Evolutionary conservation across 116 monocot genomes (phyloP).

Genomic region (Papilionanthe hybrid): DNA sequence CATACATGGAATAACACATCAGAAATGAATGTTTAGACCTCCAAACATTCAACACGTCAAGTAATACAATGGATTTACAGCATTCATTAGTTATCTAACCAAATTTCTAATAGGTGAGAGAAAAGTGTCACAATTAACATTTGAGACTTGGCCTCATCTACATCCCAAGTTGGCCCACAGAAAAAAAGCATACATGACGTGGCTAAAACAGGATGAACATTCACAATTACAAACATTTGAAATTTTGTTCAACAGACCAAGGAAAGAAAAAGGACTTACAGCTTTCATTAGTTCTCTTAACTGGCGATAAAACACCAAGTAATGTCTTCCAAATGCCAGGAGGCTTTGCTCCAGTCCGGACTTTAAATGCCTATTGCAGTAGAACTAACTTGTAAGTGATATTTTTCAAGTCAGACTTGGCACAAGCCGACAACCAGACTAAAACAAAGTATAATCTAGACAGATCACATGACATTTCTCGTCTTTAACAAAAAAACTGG

Average conservation of each 20-base stretch:
- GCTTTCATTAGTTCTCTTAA: conserved; percentile 37
- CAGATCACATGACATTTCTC: background rate
- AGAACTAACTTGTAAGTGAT: background rate
- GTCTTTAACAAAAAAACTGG: background rate
- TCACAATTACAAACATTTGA: background rate
- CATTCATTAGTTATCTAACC: too few species aligned
- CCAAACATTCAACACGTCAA: too few species aligned
- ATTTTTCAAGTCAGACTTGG: background rate
- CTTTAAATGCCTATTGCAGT: conserved; percentile 73
- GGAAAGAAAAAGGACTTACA: conserved; percentile 29
- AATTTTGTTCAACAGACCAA: background rate
- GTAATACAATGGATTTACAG: too few species aligned
- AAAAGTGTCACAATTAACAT: too few species aligned
- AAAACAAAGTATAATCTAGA: background rate
- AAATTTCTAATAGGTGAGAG: too few species aligned
- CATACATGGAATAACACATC: background rate
- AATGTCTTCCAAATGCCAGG: conserved; percentile 89
- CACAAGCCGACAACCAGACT: background rate
- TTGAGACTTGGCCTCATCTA: too few species aligned
- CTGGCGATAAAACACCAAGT: conserved; percentile 58
- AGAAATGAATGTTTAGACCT: background rate
- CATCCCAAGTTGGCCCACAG: too few species aligned
- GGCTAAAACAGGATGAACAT: too few species aligned
- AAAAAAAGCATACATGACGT: too few species aligned
- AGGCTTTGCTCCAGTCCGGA: conserved; percentile 53